phyloP scores from a whole-genome alignment of 2,329 filamentous ascomycete species.

The Xylariaceae sp. region DNA sequence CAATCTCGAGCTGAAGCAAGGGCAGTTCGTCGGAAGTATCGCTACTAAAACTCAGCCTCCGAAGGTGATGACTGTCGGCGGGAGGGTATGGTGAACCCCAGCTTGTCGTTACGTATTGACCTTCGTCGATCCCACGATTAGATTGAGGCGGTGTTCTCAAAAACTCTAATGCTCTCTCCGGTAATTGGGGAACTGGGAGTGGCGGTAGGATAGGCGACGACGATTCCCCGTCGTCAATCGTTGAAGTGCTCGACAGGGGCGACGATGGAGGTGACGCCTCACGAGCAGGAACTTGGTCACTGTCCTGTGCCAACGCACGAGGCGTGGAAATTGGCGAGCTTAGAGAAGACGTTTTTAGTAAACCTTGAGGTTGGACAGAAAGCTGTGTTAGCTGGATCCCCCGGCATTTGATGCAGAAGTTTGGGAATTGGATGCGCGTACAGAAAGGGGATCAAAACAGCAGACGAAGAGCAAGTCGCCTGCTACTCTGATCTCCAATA shows the following conservation, averaged over 20 bases:
- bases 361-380: slow-evolving; percentile 40
- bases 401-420: slow-evolving; percentile 16
- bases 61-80: slow-evolving; percentile 60
- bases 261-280: slow-evolving; percentile 58
- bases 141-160: slow-evolving; percentile 56
- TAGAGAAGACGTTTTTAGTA: slow-evolving; percentile 63
- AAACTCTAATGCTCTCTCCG: slow-evolving; percentile 61
- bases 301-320: slow-evolving; percentile 69
- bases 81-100: slow-evolving; percentile 92
- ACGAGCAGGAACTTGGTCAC: slow-evolving; percentile 49
- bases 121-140: slow-evolving; percentile 45
- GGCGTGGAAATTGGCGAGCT: slow-evolving; percentile 56
- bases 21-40: slow-evolving; percentile 66
- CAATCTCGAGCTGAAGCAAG: slow-evolving; percentile 66
- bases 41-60: slow-evolving; percentile 62
- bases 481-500: slow-evolving; percentile 33
- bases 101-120: slow-evolving; percentile 72
- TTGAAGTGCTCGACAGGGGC: slow-evolving; percentile 67
- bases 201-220: slow-evolving; percentile 65
- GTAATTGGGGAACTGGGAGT: slow-evolving; percentile 64
- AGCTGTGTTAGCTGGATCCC: slow-evolving; percentile 23
- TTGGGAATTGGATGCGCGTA: slow-evolving; percentile 22
- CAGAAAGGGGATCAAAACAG: slow-evolving; percentile 34
- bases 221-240: slow-evolving; percentile 59
- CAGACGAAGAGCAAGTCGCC: slow-evolving; percentile 34